Evolutionary conservation across 1,284 basidiomycete species (phyloP).

Genomic region (Ceratobasidium theobromae): DNA sequence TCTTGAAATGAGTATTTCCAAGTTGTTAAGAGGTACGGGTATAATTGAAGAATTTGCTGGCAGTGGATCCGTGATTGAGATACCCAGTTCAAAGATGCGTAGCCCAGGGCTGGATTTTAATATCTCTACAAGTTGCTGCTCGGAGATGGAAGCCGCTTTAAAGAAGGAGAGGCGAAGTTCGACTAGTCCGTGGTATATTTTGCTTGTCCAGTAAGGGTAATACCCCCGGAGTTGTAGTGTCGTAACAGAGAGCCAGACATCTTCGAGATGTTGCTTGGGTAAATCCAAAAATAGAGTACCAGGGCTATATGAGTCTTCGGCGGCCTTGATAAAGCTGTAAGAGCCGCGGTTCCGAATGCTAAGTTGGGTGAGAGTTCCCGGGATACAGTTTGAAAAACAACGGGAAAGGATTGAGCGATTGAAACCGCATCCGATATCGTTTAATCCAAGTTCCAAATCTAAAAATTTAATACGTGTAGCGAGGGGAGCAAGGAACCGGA

Average conservation of each 20-base stretch:
- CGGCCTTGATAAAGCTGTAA: conserved; percentile 12
- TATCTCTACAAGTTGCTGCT: too few relatives aligned
- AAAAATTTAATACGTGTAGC: background rate
- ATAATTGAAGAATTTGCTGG: background rate
- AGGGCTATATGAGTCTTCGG: conserved; percentile 28
- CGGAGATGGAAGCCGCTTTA: too few relatives aligned
- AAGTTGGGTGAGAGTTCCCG: background rate
- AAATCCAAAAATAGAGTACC: background rate
- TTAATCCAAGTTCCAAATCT: background rate
- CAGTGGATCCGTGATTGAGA: background rate
- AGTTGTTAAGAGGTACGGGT: background rate
- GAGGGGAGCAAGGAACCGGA: background rate
- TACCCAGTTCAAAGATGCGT: background rate
- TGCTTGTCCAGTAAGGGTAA: background rate
- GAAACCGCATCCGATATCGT: background rate
- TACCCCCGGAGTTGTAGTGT: background rate
- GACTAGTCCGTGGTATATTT: too few relatives aligned
- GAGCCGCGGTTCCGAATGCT: too few relatives aligned
- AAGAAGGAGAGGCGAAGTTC: conserved; percentile 20
- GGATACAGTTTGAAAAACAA: background rate
- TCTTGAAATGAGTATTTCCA: background rate
- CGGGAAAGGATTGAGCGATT: background rate
- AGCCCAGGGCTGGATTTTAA: background rate
- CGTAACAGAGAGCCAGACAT: background rate
- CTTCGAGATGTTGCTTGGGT: background rate